Conservation (phyloP, 805 yeast species). For the Nakazawaea ambrosiae region DNA sequence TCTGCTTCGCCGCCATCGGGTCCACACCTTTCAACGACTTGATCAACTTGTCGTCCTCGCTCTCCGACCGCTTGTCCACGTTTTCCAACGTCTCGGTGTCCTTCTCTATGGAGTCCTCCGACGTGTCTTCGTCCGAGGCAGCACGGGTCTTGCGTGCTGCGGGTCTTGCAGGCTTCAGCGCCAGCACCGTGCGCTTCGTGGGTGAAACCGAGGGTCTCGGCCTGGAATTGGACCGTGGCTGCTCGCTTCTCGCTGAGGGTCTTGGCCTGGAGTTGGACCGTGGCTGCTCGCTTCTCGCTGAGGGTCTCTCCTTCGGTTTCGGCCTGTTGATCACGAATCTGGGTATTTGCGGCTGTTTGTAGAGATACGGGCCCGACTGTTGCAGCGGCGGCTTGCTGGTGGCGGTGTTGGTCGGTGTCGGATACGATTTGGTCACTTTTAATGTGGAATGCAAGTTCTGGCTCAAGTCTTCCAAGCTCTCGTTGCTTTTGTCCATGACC, state of each 20-base stretch:
- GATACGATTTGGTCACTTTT: background rate
- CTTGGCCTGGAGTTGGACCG: background rate
- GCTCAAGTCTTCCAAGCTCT: background rate
- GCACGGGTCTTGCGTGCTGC: background rate
- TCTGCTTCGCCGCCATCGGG: conserved; percentile 69
- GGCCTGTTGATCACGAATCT: conserved; percentile 10
- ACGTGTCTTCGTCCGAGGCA: conserved; percentile 9
- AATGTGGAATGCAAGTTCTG: background rate
- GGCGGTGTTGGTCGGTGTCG: background rate
- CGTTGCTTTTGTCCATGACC: conserved; percentile 1
- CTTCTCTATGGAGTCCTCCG: conserved; percentile 18
- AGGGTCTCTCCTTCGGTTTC: conserved; percentile 5
- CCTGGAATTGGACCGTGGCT: background rate
- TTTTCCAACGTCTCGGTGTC: conserved; percentile 23
- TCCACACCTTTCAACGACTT: conserved; percentile 67
- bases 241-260: background rate
- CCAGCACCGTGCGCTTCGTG: background rate
- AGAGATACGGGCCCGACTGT: conserved; percentile 10
- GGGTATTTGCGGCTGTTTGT: conserved; percentile 13
- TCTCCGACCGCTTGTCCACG: conserved; percentile 19
- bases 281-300: conserved; percentile 1
- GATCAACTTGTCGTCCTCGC: conserved; percentile 30
- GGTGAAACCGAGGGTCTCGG: conserved; percentile 7
- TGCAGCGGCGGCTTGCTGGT: background rate
- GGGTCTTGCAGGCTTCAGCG: conserved; percentile 1